A percentile compares a stretch with the other conserved stretches of the same genome.
Evolutionary conservation across 2,329 filamentous ascomycete species (phyloP).

Genomic region (Fusarium burgessii): DNA sequence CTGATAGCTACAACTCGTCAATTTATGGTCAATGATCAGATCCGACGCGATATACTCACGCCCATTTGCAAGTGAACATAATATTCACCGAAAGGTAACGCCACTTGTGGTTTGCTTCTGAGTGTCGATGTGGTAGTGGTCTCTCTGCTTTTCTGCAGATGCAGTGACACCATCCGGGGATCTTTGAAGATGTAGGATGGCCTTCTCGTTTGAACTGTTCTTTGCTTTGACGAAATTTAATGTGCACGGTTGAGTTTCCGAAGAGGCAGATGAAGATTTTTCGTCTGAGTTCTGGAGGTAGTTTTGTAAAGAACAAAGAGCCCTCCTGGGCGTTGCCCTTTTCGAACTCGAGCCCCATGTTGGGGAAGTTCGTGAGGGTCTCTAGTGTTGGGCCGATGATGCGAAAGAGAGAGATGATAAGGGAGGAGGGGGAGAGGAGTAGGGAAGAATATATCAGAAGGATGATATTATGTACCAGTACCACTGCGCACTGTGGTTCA

Average conservation of each 20-base stretch:
- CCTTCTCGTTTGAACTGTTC: not conserved
- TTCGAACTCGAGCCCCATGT: not conserved
- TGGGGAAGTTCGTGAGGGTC: not conserved
- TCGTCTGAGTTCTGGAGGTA: not conserved
- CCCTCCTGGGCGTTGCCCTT: not conserved
- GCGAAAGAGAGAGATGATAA: not conserved
- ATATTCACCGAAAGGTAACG: not conserved
- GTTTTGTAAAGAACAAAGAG: slow-evolving; percentile 5
- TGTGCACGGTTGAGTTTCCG: not conserved
- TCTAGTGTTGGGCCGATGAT: too few relatives aligned
- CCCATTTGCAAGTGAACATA: slow-evolving; percentile 11
- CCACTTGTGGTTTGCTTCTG: slow-evolving; percentile 1
- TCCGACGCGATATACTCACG: not conserved
- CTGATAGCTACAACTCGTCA: not conserved
- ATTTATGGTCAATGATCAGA: too few relatives aligned
- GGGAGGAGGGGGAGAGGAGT: too few relatives aligned
- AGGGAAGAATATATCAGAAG: not conserved
- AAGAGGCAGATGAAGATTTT: slow-evolving; percentile 11
- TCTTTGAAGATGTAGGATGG: not conserved
- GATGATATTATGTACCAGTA: not conserved
- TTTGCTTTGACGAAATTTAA: not conserved
- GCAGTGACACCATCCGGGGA: slow-evolving; percentile 1
- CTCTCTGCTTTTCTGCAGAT: not conserved
- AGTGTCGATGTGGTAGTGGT: not conserved
- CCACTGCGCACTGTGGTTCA: not conserved